A percentile compares a stretch with the other conserved stretches of the same genome.
Conservation (phyloP, 163 green algal genomes). For the Scenedesmus sp. region DNA sequence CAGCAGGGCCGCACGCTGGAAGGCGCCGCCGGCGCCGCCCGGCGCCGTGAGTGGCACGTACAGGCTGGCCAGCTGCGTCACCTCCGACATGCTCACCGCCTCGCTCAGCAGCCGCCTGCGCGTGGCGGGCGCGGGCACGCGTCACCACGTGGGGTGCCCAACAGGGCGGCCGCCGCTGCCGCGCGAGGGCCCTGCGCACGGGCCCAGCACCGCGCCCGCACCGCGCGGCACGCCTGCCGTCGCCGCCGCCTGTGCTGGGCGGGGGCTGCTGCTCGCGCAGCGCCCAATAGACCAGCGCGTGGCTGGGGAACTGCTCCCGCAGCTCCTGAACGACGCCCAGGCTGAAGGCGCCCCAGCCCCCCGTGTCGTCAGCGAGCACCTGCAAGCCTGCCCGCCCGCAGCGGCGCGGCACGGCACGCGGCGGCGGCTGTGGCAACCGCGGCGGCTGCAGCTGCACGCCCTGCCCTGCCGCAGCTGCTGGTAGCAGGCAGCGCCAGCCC, state of each 20-base stretch:
- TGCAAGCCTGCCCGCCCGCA: constrained; percentile 63
- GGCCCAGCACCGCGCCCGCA: neutral
- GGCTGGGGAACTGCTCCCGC: constrained; percentile 54
- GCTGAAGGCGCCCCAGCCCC: constrained; percentile 61
- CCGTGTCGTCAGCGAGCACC: constrained; percentile 68
- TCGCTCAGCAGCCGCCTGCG: constrained; percentile 49
- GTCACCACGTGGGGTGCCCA: neutral
- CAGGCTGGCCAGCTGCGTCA: constrained; percentile 52
- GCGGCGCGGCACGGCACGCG: neutral
- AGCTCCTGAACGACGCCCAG: constrained; percentile 48
- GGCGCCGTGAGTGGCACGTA: constrained; percentile 61
- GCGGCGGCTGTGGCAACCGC: neutral
- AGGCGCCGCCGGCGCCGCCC: constrained; percentile 19
- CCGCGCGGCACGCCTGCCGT: neutral
- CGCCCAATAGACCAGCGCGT: constrained; percentile 66
- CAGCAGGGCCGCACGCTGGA: constrained; percentile 62
- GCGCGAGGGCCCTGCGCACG: neutral
- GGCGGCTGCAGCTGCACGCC: neutral
- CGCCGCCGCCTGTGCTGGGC: constrained; percentile 6
- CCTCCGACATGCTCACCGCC: constrained; percentile 45
- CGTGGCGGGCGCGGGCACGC: neutral
- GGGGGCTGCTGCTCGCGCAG: constrained; percentile 48
- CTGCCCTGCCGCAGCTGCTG: neutral
- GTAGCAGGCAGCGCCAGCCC: neutral
- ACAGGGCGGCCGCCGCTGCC: neutral